Percentiles rank a stretch among this genome's conserved stretches.
Evolutionary conservation across 495 filamentous ascomycete genomes (phyloP).

Genomic region (Acidiella bohemica): DNA sequence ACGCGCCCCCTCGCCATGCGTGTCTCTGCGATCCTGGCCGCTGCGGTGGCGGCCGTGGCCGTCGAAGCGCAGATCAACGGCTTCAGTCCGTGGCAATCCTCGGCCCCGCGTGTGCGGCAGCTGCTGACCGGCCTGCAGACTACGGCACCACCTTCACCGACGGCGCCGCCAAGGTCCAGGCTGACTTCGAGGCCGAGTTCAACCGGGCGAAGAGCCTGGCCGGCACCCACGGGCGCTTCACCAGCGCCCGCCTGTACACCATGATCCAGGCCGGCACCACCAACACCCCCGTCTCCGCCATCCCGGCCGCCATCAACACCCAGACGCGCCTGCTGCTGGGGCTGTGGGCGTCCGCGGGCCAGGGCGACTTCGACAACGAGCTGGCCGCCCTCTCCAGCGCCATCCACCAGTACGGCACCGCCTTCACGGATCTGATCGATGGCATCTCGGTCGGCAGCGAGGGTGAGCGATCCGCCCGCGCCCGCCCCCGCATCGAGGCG

Average conservation of each 20-base stretch:
- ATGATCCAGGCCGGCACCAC: slow-evolving; percentile 47
- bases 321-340: slow-evolving; percentile 62
- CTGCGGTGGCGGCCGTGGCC: too few relatives aligned
- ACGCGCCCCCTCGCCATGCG: too few relatives aligned
- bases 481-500: too few relatives aligned
- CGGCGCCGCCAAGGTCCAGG: slow-evolving; percentile 45
- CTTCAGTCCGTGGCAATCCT: slow-evolving; percentile 16
- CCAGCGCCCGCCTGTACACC: slow-evolving; percentile 53
- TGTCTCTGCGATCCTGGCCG: too few relatives aligned
- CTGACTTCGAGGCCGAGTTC: slow-evolving; percentile 61
- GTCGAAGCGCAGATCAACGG: too few relatives aligned
- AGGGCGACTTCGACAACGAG: slow-evolving; percentile 50
- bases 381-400: slow-evolving; percentile 51
- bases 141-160: slow-evolving; percentile 49
- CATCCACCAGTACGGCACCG: slow-evolving; percentile 44
- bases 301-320: slow-evolving; percentile 65
- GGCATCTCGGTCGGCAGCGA: slow-evolving; percentile 88
- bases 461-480: too few relatives aligned
- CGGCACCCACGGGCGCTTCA: slow-evolving; percentile 55
- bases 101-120: slow-evolving; percentile 25
- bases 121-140: slow-evolving; percentile 82
- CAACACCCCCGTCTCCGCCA: slow-evolving; percentile 49
- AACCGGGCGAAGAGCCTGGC: slow-evolving; percentile 51
- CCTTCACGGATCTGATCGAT: slow-evolving; percentile 50
- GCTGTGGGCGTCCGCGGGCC: slow-evolving; percentile 61